Evolutionary conservation across 2,329 filamentous ascomycete species (phyloP).

Genomic region (Penicillium sp.): DNA sequence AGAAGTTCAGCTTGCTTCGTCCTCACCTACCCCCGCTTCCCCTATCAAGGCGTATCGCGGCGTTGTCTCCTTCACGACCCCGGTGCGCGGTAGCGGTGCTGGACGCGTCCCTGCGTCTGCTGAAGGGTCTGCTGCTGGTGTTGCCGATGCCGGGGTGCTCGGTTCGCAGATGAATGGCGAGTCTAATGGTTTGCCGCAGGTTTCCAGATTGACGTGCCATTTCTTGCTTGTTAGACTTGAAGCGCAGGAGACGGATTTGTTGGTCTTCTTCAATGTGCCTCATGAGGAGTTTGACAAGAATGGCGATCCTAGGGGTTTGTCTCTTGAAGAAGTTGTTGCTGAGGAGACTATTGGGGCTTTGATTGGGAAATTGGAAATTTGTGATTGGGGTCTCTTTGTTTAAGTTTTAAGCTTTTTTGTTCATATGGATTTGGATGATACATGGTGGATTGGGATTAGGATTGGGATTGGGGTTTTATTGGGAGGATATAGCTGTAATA

Average conservation of each 20-base stretch:
- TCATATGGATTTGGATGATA: background rate
- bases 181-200: conserved; percentile 1
- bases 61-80: conserved; percentile 26
- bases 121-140: background rate
- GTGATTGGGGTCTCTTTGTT: conserved; percentile 75
- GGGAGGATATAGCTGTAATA: background rate
- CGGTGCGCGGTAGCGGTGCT: conserved; percentile 7
- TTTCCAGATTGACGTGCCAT: conserved; percentile 63
- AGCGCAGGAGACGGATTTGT: conserved; percentile 72
- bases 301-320: conserved; percentile 66
- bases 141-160: background rate
- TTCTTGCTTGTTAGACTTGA: conserved; percentile 75
- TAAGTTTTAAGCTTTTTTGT: conserved; percentile 13
- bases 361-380: conserved; percentile 71
- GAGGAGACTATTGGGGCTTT: conserved; percentile 47
- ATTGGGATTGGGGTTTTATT: background rate
- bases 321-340: conserved; percentile 60
- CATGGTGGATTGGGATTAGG: background rate
- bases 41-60: conserved; percentile 27
- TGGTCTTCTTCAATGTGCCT: conserved; percentile 85
- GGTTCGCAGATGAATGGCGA: background rate
- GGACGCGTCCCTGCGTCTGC: background rate
- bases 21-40: conserved; percentile 14
- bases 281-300: conserved; percentile 71
- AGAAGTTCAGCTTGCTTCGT: conserved; percentile 50